Evolutionary conservation across 2,329 filamentous ascomycete species (phyloP), one percentile per base, ranked within the genome.

Genomic region (Phialophora verrucosa): DNA sequence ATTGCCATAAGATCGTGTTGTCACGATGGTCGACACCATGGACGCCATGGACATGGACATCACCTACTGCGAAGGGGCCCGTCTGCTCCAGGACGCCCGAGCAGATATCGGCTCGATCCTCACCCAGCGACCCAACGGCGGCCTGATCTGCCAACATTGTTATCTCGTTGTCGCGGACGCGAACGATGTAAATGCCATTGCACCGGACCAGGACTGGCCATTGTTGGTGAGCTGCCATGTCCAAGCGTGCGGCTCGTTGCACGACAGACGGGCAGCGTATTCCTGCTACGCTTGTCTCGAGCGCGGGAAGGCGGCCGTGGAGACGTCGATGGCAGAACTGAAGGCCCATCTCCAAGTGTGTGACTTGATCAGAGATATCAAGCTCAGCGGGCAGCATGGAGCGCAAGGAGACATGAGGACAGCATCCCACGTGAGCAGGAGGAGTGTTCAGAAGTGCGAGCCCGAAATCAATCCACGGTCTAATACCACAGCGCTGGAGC

Each of bases 191-290:
- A 31, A 29, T 2, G n/a, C 59, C 23, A 32, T 62, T 3, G 35
- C 59, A 2, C 27, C 50, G 14, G 51, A 56, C 35, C 51, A 55
- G 35, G 59, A 62, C 59, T 62, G 50, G 50, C 14, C 59, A 17
- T 23, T 62, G 27, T 20, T 62, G 7, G 59, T 62, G 59, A 56
- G 59, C 51, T 62, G 59, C 20, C 59, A 62, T 8, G 59, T 62
- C 14, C 59, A 62, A 14, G 59, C 59, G 11, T 62, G 59, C 50
- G 35, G 29, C 7, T 62, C 59, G 4, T 20, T 62, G 50, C 59
- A 56, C 50, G 59, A 62, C 12, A 38, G 59, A 2, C 59, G 50
- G 8, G 59, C 59, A 1, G 59, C 59, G 4, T 62, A 62, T 25
- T 62, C 59, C 6, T 62, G 59, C 25, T 62, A 55, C 49, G 59